Base-by-base conservation (phyloP, 352 stramenopile genomes). In the Phytopythium kandeliae region DNA sequence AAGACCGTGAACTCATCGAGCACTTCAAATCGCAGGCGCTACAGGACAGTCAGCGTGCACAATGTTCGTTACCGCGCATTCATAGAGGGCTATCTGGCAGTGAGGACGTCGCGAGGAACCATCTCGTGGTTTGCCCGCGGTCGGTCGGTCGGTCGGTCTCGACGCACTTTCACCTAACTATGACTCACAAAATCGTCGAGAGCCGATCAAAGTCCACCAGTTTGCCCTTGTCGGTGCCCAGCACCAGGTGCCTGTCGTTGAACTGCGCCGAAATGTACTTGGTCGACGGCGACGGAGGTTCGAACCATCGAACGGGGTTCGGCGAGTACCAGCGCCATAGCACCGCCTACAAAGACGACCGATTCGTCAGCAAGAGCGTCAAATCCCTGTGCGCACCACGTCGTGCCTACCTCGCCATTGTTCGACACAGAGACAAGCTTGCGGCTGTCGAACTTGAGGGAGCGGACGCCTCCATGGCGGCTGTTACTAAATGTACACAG, bases 241-340 rank as follows among this genome's bases (percentile, higher is more conserved):
- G 72, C 40, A 93, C 69, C 31, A 95, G 60, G 48, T 92, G 69
- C 30, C 69, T 72, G 62, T 81, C 77, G 38, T 87, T 82, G 62
- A 85, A 92, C 51, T 77, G 75, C 37, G 79, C 67, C 21, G 78
- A 89, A 22, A 86, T 71, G 48, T 88, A 86, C 33, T 64, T 74
- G 19, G 61, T 44, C 43, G 76, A 82, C 2, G 73, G 63, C 2
- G 67, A 65, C 24, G 73, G 71, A 1, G 72, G 69, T 42, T 69
- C 58, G 54, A 95, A 92, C 71, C 78, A 90, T 56, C 67, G 69
- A 21, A 92, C 69, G 2, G 85, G 85, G 40, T 88, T 89, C 37
- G 82, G 68, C 22, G 73, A 75, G 57, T 92, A 90, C 85, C 85
- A 95, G 63, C 82, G 66, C 85, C 85, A 95, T 17, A 93, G 41